These are phyloP conservation scores for Diatrype stigma DNA, from an alignment of 2,329 filamentous ascomycete species.

Conservation along the genomic window DNA sequence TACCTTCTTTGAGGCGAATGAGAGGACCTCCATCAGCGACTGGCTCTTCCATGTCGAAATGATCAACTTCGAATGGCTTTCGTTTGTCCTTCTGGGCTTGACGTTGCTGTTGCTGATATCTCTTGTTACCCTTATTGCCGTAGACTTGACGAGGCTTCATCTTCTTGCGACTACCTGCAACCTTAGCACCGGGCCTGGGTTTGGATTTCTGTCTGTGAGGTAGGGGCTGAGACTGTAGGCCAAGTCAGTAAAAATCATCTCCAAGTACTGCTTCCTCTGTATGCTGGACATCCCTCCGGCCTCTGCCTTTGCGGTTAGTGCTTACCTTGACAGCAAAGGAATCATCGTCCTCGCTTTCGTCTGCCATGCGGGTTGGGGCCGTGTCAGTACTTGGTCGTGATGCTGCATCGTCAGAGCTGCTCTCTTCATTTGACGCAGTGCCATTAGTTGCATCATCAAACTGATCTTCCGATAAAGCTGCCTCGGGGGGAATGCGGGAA, in stretches of 20 bases:
- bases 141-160: slow-evolving; percentile 41
- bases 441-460: slow-evolving; percentile 44
- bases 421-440: slow-evolving; percentile 48
- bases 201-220: slow-evolving; percentile 15
- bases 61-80: slow-evolving; percentile 13
- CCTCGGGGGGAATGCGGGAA: slow-evolving; percentile 40
- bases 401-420: slow-evolving; percentile 45
- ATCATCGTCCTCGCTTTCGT: slow-evolving; percentile 55
- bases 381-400: slow-evolving; percentile 24
- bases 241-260: slow-evolving; percentile 10
- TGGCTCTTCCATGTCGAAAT: slow-evolving; percentile 31
- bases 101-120: slow-evolving; percentile 22
- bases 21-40: slow-evolving; percentile 54
- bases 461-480: slow-evolving; percentile 41
- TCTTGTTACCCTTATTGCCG: slow-evolving; percentile 45
- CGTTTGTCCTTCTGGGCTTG: slow-evolving; percentile 28
- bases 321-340: slow-evolving; percentile 31
- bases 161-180: slow-evolving; percentile 42
- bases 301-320: background rate
- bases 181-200: slow-evolving; percentile 6
- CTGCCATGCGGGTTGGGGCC: slow-evolving; percentile 50
- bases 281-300: background rate
- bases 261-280: background rate
- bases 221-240: slow-evolving; percentile 12
- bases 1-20: slow-evolving; percentile 75